Base-by-base conservation (phyloP, 2,329 filamentous ascomycete species). In the Zymoseptoria passerinii region DNA sequence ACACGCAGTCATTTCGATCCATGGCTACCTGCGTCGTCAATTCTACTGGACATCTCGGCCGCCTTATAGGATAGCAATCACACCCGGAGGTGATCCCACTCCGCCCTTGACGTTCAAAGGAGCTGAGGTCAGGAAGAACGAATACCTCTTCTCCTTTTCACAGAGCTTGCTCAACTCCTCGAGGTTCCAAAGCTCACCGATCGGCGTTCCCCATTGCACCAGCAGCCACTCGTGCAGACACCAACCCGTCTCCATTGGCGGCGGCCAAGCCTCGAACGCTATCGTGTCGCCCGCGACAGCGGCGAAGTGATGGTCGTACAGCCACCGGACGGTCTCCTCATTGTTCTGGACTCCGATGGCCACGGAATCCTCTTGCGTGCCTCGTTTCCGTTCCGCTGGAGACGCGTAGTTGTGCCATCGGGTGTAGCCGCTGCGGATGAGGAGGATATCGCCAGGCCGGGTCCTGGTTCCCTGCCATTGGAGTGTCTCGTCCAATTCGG, bases 371-470 rank as follows among this genome's bases (percentile, higher is more conserved):
- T 63, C 61, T 52, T 63, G 56, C 4, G 63, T 63, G 8, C 64
- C 65, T 18, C 52, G 55, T 48, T 60, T 60, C 52, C 61, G 57
- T 55, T 66, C 65, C 9, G 48, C 58, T 1, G 58, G 52, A 19
- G 44, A 52, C 5, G 64, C 63, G 50, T 59, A 57, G 54, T 66
- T 64, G 57, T 66, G 61, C 66, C 64, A 65, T 29, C 62, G 61
- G 9, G 62, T 62, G 28, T 77, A 81, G 16, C 81, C 81, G 0
- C 76, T 76, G 13, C 81, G 76, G 18, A 83, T 70, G 59, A 84
- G 73, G 20, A 84, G 71, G 49, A 84, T 80, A 58, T 84, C 82
- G 10, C 81, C 81, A 5, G 67, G 68, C 1, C 68, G 70, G 8
- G 79, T 70, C 0, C 65, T 66, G 0, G 73, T 64, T 5, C 62